A percentile compares a stretch with the other conserved stretches of the same genome.
Conservation (phyloP, 2,329 filamentous ascomycete genomes). For the Calonectria fujianensis region DNA sequence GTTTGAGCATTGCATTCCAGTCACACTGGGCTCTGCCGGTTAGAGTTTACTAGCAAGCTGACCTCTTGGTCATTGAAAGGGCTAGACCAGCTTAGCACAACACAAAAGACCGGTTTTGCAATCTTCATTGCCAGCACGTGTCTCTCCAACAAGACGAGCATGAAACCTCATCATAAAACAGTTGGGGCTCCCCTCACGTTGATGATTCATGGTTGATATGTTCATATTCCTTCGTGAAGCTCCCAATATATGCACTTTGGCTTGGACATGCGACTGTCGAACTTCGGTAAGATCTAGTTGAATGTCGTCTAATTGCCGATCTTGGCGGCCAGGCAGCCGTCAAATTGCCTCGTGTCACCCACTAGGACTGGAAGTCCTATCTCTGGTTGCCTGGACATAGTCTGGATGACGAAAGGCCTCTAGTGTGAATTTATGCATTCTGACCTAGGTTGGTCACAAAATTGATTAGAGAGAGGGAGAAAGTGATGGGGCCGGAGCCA, state of each 20-base stretch:
- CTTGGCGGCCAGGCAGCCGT: background rate
- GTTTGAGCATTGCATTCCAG: slow-evolving; percentile 13
- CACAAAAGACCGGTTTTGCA: background rate
- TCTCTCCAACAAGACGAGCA: background rate
- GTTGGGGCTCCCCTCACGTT: background rate
- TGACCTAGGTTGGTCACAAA: background rate
- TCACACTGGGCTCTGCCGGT: background rate
- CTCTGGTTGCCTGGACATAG: background rate
- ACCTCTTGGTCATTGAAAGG: background rate
- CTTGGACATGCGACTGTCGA: background rate
- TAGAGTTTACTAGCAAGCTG: background rate
- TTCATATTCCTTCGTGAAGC: background rate
- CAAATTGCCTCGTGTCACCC: background rate
- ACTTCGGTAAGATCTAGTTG: too few species aligned
- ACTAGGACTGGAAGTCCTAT: background rate
- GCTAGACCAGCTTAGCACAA: background rate
- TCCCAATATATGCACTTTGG: background rate
- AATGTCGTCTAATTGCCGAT: background rate
- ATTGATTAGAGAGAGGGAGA: background rate
- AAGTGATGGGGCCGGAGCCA: background rate
- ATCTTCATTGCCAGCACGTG: background rate
- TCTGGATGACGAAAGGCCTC: background rate
- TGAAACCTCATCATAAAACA: background rate
- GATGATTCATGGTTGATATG: background rate
- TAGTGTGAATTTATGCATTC: background rate